These are phyloP conservation scores for Pseudomassariella vexata DNA, from an alignment of 2,329 filamentous ascomycete genomes.

Conservation along the genomic window DNA sequence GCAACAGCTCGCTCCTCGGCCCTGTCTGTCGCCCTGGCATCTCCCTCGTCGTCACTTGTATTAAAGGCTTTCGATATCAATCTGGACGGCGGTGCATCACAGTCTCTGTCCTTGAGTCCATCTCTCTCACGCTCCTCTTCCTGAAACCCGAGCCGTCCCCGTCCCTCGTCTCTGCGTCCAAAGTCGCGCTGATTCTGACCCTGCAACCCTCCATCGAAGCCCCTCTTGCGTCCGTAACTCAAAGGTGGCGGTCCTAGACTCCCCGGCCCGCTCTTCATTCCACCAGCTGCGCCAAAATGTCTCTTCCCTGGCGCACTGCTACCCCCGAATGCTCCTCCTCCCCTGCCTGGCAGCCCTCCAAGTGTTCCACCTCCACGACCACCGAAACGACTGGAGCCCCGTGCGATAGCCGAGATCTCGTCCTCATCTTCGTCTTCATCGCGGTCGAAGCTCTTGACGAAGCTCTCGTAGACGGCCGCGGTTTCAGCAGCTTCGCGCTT, in stretches of 20 bases:
- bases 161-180: constrained; percentile 23
- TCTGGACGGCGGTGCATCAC: constrained; percentile 35
- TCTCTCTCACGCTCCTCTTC: constrained; percentile 25
- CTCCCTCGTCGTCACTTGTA: constrained; percentile 56
- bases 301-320: constrained; percentile 41
- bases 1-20: constrained; percentile 54
- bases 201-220: constrained; percentile 41
- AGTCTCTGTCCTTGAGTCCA: constrained; percentile 6
- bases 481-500: constrained; percentile 80
- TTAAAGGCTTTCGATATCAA: constrained; percentile 68
- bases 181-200: constrained; percentile 28
- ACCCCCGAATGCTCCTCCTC: constrained; percentile 20
- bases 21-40: constrained; percentile 35
- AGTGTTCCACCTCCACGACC: constrained; percentile 17
- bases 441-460: constrained; percentile 72
- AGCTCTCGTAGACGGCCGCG: constrained; percentile 79
- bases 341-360: constrained; percentile 23
- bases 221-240: constrained; percentile 48
- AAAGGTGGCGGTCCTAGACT: constrained; percentile 50
- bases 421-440: constrained; percentile 42
- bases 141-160: constrained; percentile 31
- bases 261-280: constrained; percentile 54
- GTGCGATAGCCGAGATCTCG: constrained; percentile 9
- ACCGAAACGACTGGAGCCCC: no score
- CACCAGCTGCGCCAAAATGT: constrained; percentile 58